Evolutionary conservation across 2,329 filamentous ascomycete genomes (phyloP).

Genomic region (Orbilia blumenaviensis): DNA sequence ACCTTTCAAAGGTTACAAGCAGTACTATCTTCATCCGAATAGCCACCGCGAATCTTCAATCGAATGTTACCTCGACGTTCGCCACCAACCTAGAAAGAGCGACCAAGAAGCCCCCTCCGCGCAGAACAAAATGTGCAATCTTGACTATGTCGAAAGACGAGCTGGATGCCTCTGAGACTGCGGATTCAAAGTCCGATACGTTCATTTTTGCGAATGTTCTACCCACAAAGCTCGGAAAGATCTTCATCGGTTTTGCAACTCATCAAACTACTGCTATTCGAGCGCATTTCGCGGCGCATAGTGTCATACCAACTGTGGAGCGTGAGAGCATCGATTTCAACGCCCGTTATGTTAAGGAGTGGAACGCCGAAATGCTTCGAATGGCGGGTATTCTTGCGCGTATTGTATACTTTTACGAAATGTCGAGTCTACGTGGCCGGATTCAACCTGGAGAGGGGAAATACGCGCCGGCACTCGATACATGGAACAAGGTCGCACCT

Average conservation of each 20-base stretch:
- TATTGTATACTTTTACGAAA: constrained; percentile 86
- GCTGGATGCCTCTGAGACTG: constrained; percentile 72
- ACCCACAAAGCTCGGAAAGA: constrained; percentile 85
- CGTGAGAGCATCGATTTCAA: constrained; percentile 97
- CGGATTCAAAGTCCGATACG: constrained; percentile 64
- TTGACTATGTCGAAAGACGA: constrained; percentile 92
- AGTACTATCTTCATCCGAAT: constrained; percentile 89
- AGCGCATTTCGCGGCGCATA: constrained; percentile 93
- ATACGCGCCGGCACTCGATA: constrained; percentile 74
- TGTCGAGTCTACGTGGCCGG: constrained; percentile 76
- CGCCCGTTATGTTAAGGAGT: constrained; percentile 89
- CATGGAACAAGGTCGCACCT: constrained; percentile 61
- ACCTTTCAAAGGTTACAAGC: constrained; percentile 62
- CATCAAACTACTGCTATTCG: constrained; percentile 95
- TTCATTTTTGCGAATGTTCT: constrained; percentile 85
- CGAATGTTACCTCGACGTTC: constrained; percentile 76
- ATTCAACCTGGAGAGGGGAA: constrained; percentile 59
- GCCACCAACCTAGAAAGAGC: constrained; percentile 89
- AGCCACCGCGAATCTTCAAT: constrained; percentile 82
- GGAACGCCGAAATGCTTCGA: constrained; percentile 93
- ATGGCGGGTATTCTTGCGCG: constrained; percentile 89
- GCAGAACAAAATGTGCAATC: constrained; percentile 82
- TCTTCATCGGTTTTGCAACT: constrained; percentile 98
- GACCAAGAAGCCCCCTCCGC: constrained; percentile 96
- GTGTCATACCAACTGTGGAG: constrained; percentile 95